Percentiles rank a stretch among this genome's conserved stretches.
phyloP scores from a whole-genome alignment of 208 protist genomes.

The Trypanosoma scelopori region DNA sequence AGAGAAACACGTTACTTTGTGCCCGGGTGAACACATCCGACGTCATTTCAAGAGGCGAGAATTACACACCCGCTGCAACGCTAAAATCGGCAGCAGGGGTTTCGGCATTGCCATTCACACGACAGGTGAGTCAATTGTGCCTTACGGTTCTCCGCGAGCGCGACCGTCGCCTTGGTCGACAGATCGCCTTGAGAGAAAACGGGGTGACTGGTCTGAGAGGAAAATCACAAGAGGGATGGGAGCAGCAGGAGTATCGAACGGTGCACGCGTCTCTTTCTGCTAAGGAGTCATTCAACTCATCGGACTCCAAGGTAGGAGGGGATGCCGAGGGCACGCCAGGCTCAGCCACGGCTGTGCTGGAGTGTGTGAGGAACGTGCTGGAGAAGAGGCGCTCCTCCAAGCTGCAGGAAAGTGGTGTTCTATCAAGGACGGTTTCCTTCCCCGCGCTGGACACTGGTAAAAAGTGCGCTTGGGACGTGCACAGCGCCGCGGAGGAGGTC shows the following conservation, averaged over 20 bases:
- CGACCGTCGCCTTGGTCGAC: constrained; percentile 9
- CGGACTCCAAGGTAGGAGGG: not conserved
- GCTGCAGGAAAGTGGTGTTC: not conserved
- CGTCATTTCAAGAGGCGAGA: not conserved
- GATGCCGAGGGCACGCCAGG: not conserved
- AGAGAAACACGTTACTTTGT: not conserved
- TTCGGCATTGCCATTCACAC: not conserved
- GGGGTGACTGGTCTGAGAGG: not conserved
- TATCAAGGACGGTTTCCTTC: not conserved
- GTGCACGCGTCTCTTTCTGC: not conserved
- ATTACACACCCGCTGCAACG: not conserved
- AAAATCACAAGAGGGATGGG: not conserved
- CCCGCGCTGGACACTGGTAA: not conserved
- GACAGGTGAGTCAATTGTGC: constrained; percentile 21
- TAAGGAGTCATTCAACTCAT: no score
- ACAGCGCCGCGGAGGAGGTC: no score
- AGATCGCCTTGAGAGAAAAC: not conserved
- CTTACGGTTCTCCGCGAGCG: constrained; percentile 17
- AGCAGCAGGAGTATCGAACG: not conserved
- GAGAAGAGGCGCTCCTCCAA: not conserved
- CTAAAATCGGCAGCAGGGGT: not conserved
- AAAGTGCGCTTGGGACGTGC: not conserved
- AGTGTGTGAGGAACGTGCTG: constrained; percentile 15
- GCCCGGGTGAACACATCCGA: not conserved
- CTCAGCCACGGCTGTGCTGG: not conserved